A percentile compares a stretch with the other conserved stretches of the same genome.
phyloP scores from a whole-genome alignment of 2,329 filamentous ascomycete species.

The Phyllosticta citrichinensis region DNA sequence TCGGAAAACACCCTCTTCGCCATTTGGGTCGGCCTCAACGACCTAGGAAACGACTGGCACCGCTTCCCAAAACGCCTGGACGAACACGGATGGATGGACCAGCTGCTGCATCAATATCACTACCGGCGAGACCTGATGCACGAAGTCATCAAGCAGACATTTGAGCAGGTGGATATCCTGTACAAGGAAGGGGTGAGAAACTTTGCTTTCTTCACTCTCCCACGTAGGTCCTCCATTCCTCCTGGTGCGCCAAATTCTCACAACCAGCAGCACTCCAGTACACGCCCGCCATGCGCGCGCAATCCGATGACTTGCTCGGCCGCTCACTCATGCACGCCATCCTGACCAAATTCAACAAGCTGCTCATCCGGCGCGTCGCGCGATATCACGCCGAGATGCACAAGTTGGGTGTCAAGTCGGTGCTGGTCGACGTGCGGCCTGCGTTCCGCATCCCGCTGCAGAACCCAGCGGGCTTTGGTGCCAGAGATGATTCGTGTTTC shows the following conservation, averaged over 20 bases:
- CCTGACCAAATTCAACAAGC: slow-evolving; percentile 18
- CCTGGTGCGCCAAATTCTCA: slow-evolving; percentile 12
- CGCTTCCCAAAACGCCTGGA: neutral
- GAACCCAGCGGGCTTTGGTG: slow-evolving; percentile 33
- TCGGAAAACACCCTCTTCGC: slow-evolving; percentile 12
- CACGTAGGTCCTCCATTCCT: slow-evolving; percentile 23
- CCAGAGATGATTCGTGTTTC: slow-evolving; percentile 34
- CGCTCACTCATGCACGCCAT: neutral
- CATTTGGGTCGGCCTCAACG: slow-evolving; percentile 17
- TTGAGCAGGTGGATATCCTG: slow-evolving; percentile 35
- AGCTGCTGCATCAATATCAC: neutral
- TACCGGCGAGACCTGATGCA: slow-evolving; percentile 17
- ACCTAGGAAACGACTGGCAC: slow-evolving; percentile 14
- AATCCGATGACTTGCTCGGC: slow-evolving; percentile 30
- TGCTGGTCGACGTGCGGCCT: slow-evolving; percentile 32
- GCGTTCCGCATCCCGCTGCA: slow-evolving; percentile 36
- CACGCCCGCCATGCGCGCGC: slow-evolving; percentile 26
- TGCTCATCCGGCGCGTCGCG: slow-evolving; percentile 23
- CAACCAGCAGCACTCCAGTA: slow-evolving; percentile 13
- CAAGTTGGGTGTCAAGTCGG: slow-evolving; percentile 19
- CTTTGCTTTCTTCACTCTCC: slow-evolving; percentile 50
- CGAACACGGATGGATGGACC: neutral
- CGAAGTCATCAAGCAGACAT: slow-evolving; percentile 36
- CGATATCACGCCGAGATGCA: neutral
- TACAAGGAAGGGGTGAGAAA: slow-evolving; percentile 46